Conservation (phyloP, 2,329 filamentous ascomycete genomes). For the Sarocladium brachiariae region DNA sequence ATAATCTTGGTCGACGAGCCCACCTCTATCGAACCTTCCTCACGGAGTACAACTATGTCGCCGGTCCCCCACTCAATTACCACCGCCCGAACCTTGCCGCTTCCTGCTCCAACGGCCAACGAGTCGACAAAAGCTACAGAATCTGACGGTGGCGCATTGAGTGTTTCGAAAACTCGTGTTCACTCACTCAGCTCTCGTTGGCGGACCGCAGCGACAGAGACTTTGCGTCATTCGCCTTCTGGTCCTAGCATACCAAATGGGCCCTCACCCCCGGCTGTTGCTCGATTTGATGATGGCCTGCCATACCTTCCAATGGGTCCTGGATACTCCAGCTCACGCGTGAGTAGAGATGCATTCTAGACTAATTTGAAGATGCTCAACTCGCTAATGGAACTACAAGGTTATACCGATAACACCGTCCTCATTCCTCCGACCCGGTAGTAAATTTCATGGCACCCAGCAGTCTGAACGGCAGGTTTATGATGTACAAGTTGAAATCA, state of each 20-base stretch:
- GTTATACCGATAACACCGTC: conserved; percentile 73
- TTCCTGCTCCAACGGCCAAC: conserved; percentile 22
- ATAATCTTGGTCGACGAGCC: conserved; percentile 15
- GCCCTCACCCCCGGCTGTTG: background rate
- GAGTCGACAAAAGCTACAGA: conserved; percentile 26
- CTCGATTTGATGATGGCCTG: conserved; percentile 15
- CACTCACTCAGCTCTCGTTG: conserved; percentile 10
- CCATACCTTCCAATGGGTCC: conserved; percentile 24
- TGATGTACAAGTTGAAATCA: conserved; percentile 93
- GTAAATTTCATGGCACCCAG: conserved; percentile 83
- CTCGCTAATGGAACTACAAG: conserved; percentile 33
- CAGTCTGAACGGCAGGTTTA: conserved; percentile 90
- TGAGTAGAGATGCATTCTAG: conserved; percentile 39
- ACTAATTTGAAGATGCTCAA: conserved; percentile 26
- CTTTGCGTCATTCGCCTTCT: background rate
- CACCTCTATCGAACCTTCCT: conserved; percentile 23
- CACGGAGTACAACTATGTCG: conserved; percentile 37
- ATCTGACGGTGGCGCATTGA: background rate
- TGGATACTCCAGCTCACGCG: conserved; percentile 30
- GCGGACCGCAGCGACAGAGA: background rate
- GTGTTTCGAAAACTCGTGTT: conserved; percentile 15
- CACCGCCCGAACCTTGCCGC: conserved; percentile 27
- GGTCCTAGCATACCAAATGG: background rate
- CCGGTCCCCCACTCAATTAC: conserved; percentile 30
- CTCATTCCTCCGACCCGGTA: conserved; percentile 79